Evolutionary conservation across 441 rosid genomes (phyloP).

Genomic region (Hura crepitans): DNA sequence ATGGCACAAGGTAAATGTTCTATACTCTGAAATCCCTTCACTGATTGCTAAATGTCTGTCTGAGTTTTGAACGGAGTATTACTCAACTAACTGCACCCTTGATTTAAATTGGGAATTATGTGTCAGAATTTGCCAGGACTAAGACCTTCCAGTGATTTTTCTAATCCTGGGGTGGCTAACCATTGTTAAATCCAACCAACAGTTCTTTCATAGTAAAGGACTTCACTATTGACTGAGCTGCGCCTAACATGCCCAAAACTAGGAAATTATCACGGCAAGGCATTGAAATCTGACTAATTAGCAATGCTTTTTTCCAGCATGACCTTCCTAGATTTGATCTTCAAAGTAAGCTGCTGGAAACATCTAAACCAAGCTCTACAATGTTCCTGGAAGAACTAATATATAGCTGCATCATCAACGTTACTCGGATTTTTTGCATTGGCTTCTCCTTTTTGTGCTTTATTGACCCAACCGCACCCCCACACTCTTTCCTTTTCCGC

Average conservation of each 20-base stretch:
- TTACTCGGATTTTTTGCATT: neutral
- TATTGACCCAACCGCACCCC: neutral
- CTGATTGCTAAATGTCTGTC: neutral
- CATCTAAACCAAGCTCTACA: neutral
- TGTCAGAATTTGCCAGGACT: neutral
- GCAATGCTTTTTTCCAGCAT: neutral
- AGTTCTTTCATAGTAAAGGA: neutral
- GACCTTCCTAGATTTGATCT: neutral
- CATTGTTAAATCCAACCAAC: no score
- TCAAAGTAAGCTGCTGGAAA: neutral
- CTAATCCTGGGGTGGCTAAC: no score
- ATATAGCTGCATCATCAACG: neutral
- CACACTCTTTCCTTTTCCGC: neutral
- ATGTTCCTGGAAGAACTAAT: neutral
- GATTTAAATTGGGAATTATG: neutral
- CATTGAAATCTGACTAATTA: neutral
- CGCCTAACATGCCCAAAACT: neutral
- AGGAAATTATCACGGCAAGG: neutral
- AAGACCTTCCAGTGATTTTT: neutral
- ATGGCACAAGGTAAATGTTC: conserved; percentile 83
- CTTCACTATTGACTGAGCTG: conserved; percentile 1
- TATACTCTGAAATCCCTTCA: neutral
- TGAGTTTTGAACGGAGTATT: neutral
- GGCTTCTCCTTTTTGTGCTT: neutral
- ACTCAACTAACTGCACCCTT: neutral